phyloP scores from a whole-genome alignment of 768 basidiomycete genomes.

The Kwoniella sp. region DNA sequence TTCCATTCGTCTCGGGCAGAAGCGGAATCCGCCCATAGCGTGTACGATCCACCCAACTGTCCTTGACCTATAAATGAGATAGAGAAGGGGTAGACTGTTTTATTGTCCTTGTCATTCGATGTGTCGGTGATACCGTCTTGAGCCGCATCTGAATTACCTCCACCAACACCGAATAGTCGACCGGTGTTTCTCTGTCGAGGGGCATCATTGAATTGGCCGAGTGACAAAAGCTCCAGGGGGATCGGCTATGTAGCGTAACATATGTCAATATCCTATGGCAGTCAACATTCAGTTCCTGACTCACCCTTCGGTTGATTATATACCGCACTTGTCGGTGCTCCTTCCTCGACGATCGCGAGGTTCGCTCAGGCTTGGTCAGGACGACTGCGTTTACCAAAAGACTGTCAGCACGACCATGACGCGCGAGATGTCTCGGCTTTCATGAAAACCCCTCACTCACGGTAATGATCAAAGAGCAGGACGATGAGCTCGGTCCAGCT shows the following conservation, averaged over 20 bases:
- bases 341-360: conserved; percentile 21
- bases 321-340: conserved; percentile 29
- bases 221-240: conserved; percentile 82
- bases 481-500: conserved; percentile 89
- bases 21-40: conserved; percentile 79
- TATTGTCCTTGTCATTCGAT: conserved; percentile 61
- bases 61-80: conserved; percentile 84
- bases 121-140: conserved; percentile 35
- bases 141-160: conserved; percentile 57
- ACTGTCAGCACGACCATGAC: background rate
- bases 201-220: conserved; percentile 79
- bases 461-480: conserved; percentile 90
- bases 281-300: no score
- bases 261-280: no score
- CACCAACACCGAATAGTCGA: conserved; percentile 41
- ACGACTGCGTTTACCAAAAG: conserved; percentile 23
- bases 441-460: no score
- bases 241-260: conserved; percentile 71
- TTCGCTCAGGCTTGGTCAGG: conserved; percentile 37
- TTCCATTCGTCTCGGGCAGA: conserved; percentile 84
- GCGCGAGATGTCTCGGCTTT: no score
- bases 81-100: conserved; percentile 81
- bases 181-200: conserved; percentile 72
- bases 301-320: conserved; percentile 42
- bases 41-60: conserved; percentile 71